Evolutionary conservation across 2,329 filamentous ascomycete genomes (phyloP).

Genomic region (Epichloe brachyelytri): DNA sequence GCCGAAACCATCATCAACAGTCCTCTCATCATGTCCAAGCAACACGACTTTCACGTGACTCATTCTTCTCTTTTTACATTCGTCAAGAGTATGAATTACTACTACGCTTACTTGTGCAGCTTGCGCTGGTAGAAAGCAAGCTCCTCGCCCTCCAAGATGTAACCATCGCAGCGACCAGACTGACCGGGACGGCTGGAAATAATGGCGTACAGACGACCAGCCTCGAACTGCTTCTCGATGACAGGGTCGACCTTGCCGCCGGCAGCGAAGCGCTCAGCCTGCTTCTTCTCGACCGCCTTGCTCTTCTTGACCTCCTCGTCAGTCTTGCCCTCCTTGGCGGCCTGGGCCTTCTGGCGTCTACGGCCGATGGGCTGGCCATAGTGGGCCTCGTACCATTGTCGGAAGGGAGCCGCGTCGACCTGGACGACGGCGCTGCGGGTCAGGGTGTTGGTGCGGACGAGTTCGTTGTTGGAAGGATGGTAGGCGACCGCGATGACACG

Average conservation of each 20-base stretch:
- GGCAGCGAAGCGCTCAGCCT: slow-evolving; percentile 70
- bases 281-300: slow-evolving; percentile 94
- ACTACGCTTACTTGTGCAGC: slow-evolving; percentile 81
- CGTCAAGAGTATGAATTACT: neutral
- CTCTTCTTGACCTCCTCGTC: slow-evolving; percentile 77
- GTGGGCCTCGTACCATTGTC: slow-evolving; percentile 99
- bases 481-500: slow-evolving; percentile 97
- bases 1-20: neutral
- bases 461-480: slow-evolving; percentile 99
- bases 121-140: slow-evolving; percentile 99
- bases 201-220: slow-evolving; percentile 91
- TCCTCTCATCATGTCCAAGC: neutral
- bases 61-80: neutral
- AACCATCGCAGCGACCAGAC: slow-evolving; percentile 92
- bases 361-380: slow-evolving; percentile 86
- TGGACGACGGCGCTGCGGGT: slow-evolving; percentile 98
- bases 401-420: slow-evolving; percentile 96
- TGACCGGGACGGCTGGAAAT: slow-evolving; percentile 89
- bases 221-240: slow-evolving; percentile 98
- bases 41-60: neutral
- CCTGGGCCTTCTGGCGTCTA: slow-evolving; percentile 74
- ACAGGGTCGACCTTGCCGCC: slow-evolving; percentile 84
- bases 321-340: slow-evolving; percentile 44
- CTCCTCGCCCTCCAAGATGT: slow-evolving; percentile 98
- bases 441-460: slow-evolving; percentile 99